Percentiles rank a stretch among this genome's conserved stretches.
Conservation (phyloP, 306 rosid genomes). For the Prunus kanzakura region DNA sequence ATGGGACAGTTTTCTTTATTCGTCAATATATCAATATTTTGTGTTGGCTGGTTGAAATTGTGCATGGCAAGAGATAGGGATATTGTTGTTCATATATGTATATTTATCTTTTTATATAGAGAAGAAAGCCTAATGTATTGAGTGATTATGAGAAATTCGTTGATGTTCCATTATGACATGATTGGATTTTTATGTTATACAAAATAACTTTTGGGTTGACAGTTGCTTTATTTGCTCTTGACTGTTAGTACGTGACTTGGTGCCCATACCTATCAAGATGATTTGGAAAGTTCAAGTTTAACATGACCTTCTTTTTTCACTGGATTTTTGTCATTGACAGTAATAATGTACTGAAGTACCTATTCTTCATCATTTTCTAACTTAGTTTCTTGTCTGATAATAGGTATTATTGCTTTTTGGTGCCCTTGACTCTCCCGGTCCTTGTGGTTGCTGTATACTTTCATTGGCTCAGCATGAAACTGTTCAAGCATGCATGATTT, state of each 20-base stretch:
- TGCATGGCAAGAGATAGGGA: neutral
- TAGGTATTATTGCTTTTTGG: slow-evolving; percentile 83
- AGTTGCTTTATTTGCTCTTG: neutral
- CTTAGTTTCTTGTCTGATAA: slow-evolving; percentile 2
- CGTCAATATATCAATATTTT: neutral
- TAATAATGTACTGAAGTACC: neutral
- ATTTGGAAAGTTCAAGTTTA: neutral
- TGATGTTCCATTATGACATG: neutral
- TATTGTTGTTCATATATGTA: neutral
- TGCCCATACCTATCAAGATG: neutral
- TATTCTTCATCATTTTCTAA: neutral
- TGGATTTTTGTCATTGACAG: neutral
- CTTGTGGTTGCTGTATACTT: slow-evolving; percentile 70
- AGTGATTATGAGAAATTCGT: neutral
- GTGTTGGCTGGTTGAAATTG: neutral
- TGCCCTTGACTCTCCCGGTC: slow-evolving; percentile 82
- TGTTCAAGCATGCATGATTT: slow-evolving; percentile 81
- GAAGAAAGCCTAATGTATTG: neutral
- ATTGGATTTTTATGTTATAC: neutral
- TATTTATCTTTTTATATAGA: neutral
- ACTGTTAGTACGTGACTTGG: neutral
- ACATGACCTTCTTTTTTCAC: neutral
- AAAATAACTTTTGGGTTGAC: neutral
- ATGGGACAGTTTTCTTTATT: neutral
- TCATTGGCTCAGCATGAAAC: slow-evolving; percentile 90